Conservation (phyloP, 75 land plant genomes). For the Pinus taeda region DNA sequence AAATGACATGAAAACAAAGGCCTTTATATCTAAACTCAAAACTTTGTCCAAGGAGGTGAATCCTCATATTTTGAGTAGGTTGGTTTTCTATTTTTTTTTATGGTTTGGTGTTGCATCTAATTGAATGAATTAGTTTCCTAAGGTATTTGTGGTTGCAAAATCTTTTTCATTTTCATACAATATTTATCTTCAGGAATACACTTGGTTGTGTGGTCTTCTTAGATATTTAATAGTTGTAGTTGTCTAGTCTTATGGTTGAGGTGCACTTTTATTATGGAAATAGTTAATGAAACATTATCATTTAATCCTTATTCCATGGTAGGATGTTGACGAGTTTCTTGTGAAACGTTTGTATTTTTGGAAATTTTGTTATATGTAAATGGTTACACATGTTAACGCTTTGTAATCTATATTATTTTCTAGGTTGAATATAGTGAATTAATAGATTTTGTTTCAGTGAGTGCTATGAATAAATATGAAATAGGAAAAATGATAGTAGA, state of each 20-base stretch:
- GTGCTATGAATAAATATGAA: slow-evolving; percentile 80
- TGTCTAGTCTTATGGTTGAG: too few species aligned
- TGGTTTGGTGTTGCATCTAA: background rate
- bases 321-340: background rate
- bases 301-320: too few species aligned
- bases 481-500: slow-evolving; percentile 70
- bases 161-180: too few species aligned
- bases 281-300: too few species aligned
- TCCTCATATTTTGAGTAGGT: background rate
- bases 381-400: background rate
- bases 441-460: slow-evolving; percentile 83
- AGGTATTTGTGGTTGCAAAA: background rate
- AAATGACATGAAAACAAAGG: slow-evolving; percentile 80
- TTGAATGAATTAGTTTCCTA: background rate
- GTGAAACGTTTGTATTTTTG: too few species aligned
- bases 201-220: too few species aligned
- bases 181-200: too few species aligned
- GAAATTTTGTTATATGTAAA: background rate
- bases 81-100: background rate
- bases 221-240: too few species aligned
- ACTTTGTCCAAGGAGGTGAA: slow-evolving; percentile 73
- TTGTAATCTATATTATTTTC: background rate
- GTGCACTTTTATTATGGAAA: too few species aligned
- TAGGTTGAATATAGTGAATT: slow-evolving; percentile 90
- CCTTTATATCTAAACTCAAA: slow-evolving; percentile 73